Base-by-base conservation (phyloP, 2,329 filamentous ascomycete species). In the Arthroderma uncinatum region DNA sequence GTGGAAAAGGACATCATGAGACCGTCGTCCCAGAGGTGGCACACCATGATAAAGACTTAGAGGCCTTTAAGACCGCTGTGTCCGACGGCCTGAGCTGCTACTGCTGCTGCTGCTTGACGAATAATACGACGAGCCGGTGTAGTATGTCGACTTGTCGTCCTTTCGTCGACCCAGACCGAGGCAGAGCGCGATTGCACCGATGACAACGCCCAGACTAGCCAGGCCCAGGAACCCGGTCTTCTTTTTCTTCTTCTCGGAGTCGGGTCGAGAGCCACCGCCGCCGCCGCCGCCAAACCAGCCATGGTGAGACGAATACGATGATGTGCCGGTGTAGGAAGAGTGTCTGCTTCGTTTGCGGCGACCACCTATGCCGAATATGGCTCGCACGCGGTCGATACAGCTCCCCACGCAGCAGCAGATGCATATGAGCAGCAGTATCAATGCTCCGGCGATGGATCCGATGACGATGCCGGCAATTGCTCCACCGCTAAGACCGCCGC, bases 401-500 rank as follows among this genome's bases (percentile, higher is more conserved):
- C 72, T 70, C 44, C 69, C 73, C 59, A 73, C 71, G 59, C 75
- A 77, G 59, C 71, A 64, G 62, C 71, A 76, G 55, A 68, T 66
- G 61, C 73, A 76, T 23, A 78, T 60, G 21, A 78, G 66, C 23
- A 77, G 62, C 37, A 78, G 63, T 10, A 77, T 62, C 52, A 76
- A 65, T 9, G 76, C 69, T 53, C 74, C 76, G 1, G 70, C 69
- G 56, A 78, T 70, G 16, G 72, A 71, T 40, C 76, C 76, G 55
- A 78, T 76, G 57, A 78, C 76, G 53, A 78, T 78, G 39, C 76
- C 76, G 19, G 76, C 76, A 58, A 78, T 78, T 1, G 76, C 76
- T 21, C 76, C 76, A 16, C 74, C 75, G 58, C 74, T 77, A 21
- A 78, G 66, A 21, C 74, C 73, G 37, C 69, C 65, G 54, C 65